Conservation (phyloP, 768 basidiomycete species). For the Tulasnella sp. region DNA sequence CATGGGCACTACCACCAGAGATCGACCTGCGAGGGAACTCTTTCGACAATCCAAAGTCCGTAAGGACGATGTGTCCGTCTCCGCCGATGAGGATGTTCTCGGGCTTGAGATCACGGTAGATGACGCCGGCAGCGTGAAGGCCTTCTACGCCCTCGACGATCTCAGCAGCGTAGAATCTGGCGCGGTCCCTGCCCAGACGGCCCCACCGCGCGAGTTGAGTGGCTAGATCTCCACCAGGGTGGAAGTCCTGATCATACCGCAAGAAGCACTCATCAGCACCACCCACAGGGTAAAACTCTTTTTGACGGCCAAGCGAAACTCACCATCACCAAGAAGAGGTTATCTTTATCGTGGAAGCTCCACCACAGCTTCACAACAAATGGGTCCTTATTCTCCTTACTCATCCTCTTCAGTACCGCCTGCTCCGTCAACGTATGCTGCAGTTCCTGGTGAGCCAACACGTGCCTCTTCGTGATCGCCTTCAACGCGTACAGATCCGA, state of each 20-base stretch:
- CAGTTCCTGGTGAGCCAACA: conserved; percentile 91
- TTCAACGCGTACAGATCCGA: conserved; percentile 81
- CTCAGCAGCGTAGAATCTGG: conserved; percentile 94
- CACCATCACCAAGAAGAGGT: conserved; percentile 92
- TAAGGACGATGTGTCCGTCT: conserved; percentile 92
- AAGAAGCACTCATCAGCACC: neutral
- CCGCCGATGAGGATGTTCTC: conserved; percentile 92
- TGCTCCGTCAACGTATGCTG: conserved; percentile 96
- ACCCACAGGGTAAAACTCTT: neutral
- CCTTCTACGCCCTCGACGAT: conserved; percentile 96
- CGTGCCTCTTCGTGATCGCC: conserved; percentile 95
- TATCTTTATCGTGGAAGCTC: conserved; percentile 97
- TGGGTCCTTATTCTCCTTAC: conserved; percentile 65
- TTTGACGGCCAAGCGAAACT: too few relatives aligned
- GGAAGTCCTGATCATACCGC: conserved; percentile 58
- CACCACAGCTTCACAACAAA: conserved; percentile 95
- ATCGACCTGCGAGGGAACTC: conserved; percentile 47
- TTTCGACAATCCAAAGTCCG: conserved; percentile 92
- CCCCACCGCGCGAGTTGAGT: conserved; percentile 97
- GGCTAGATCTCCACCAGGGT: conserved; percentile 91
- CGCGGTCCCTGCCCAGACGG: conserved; percentile 81
- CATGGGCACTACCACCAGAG: neutral
- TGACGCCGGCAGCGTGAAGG: conserved; percentile 85
- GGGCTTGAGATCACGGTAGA: conserved; percentile 95
- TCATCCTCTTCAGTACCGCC: conserved; percentile 88